These are phyloP conservation scores for Colletotrichum sp. DNA, from an alignment of 2,329 filamentous ascomycete species.

Conservation along the genomic window DNA sequence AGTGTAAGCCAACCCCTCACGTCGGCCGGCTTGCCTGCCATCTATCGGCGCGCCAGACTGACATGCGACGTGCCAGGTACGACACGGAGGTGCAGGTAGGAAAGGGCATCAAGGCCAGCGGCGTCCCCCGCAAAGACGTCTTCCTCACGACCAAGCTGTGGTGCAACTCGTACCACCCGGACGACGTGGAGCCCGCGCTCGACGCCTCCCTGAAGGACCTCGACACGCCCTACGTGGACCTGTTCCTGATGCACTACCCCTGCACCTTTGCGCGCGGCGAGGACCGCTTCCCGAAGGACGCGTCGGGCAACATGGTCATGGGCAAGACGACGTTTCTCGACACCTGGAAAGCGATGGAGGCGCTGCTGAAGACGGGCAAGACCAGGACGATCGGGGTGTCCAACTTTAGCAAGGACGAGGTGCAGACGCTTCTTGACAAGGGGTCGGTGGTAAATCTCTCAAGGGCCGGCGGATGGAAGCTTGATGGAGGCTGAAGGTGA, in stretches of 20 bases:
- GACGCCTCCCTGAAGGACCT: constrained; percentile 30
- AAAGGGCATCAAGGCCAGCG: constrained; percentile 25
- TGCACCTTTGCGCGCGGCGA: constrained; percentile 25
- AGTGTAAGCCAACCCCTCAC: neutral
- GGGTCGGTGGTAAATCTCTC: neutral
- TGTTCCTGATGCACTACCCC: constrained; percentile 32
- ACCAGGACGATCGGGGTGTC: neutral
- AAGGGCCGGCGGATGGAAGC: fast-evolving
- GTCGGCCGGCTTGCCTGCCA: neutral
- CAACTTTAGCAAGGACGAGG: neutral
- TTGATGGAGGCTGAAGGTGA: neutral
- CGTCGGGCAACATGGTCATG: neutral
- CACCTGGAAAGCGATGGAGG: neutral
- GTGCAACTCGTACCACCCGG: constrained; percentile 30
- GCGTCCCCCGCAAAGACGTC: constrained; percentile 30
- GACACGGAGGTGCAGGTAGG: constrained; percentile 24
- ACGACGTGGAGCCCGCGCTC: constrained; percentile 27
- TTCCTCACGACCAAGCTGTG: constrained; percentile 35
- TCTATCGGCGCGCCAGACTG: neutral
- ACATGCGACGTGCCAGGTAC: neutral
- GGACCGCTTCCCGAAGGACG: constrained; percentile 22
- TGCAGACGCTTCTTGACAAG: neutral
- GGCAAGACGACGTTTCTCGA: neutral
- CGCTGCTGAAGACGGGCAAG: neutral
- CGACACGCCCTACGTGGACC: constrained; percentile 30